These are phyloP conservation scores for Tetrahymena malaccensis DNA, from an alignment of 73 alveolate species.

Conservation along the genomic window DNA sequence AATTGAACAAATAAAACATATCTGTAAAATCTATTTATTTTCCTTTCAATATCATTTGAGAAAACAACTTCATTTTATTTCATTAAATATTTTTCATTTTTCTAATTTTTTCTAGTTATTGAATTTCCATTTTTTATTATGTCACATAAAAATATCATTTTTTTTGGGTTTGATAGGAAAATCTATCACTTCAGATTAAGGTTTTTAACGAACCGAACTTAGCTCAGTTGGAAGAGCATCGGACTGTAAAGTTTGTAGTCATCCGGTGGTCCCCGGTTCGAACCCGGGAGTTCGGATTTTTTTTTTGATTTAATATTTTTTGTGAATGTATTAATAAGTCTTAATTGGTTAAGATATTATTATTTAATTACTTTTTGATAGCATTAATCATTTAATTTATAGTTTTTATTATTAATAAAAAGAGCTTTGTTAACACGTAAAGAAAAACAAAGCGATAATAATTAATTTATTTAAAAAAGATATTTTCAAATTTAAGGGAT, in stretches of 20 bases:
- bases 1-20: too few relatives aligned
- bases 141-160: background rate
- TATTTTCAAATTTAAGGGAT: background rate
- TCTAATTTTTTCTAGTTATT: too few relatives aligned
- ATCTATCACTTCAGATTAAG: background rate
- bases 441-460: background rate
- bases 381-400: background rate
- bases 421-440: background rate
- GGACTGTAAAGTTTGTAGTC: conserved; percentile 1
- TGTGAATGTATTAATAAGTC: too few relatives aligned
- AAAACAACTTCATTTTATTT: background rate
- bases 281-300: conserved; percentile 2
- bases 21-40: too few relatives aligned
- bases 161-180: background rate
- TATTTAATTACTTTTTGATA: background rate
- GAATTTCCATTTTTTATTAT: too few relatives aligned
- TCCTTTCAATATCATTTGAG: background rate
- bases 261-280: conserved; percentile 6
- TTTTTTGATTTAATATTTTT: background rate
- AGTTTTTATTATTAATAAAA: background rate
- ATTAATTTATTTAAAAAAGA: background rate
- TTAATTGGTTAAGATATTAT: too few relatives aligned
- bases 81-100: too few relatives aligned
- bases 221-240: conserved; percentile 2
- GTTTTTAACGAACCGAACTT: background rate